phyloP scores from a whole-genome alignment of 2,329 filamentous ascomycete genomes.

The Epichloe sp. region DNA sequence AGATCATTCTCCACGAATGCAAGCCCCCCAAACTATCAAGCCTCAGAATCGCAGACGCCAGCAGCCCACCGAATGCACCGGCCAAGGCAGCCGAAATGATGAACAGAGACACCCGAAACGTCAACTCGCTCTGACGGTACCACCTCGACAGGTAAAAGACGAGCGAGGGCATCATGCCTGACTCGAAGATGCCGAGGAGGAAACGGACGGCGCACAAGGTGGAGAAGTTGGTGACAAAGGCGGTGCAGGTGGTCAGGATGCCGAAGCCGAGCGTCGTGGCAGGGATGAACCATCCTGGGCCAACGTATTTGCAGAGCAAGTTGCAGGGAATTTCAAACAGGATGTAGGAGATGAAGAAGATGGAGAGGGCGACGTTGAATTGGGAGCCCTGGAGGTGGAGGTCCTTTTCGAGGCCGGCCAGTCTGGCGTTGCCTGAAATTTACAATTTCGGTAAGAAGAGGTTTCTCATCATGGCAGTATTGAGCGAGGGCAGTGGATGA shows the following conservation, averaged over 20 bases:
- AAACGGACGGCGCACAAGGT: conserved; percentile 43
- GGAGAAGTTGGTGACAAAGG: conserved; percentile 40
- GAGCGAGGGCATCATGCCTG: conserved; percentile 52
- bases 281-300: conserved; percentile 53
- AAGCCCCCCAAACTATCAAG: conserved; percentile 43
- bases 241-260: conserved; percentile 45
- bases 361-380: conserved; percentile 47
- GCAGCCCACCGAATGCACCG: conserved; percentile 53
- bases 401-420: conserved; percentile 43
- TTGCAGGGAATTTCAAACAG: conserved; percentile 52
- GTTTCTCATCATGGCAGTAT: background rate
- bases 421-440: conserved; percentile 38
- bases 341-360: conserved; percentile 55
- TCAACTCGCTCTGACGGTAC: conserved; percentile 49
- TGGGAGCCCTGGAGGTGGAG: conserved; percentile 41
- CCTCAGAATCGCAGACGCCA: conserved; percentile 48
- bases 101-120: conserved; percentile 49
- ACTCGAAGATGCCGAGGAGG: conserved; percentile 47
- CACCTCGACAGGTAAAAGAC: conserved; percentile 52
- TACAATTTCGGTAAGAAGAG: no score
- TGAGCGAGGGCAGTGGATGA: background rate
- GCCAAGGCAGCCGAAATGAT: conserved; percentile 54
- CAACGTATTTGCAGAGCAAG: conserved; percentile 49
- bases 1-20: conserved; percentile 55
- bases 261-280: conserved; percentile 43